These are phyloP conservation scores for Fomes fomentarius DNA, from an alignment of 1,284 basidiomycete species.

Conservation along the genomic window DNA sequence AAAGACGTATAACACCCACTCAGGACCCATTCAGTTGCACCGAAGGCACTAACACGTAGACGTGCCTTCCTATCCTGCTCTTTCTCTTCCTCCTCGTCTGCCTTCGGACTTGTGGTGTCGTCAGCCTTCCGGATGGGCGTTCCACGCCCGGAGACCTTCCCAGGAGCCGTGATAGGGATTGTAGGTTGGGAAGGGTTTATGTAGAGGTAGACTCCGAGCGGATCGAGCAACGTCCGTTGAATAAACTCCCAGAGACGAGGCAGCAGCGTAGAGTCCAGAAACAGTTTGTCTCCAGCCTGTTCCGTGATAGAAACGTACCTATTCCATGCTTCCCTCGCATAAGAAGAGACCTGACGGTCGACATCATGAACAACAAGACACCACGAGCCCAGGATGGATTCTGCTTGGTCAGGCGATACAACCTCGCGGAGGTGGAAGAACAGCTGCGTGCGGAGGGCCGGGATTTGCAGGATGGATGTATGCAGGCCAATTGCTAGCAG, in stretches of 20 bases:
- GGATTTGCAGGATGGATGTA: slow-evolving; percentile 62
- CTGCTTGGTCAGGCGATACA: slow-evolving; percentile 57
- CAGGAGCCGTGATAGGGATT: slow-evolving; percentile 31
- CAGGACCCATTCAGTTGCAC: slow-evolving; percentile 67
- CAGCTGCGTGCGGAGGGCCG: slow-evolving; percentile 55
- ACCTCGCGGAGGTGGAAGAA: slow-evolving; percentile 63
- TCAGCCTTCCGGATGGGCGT: slow-evolving; percentile 32
- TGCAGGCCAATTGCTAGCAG: slow-evolving; percentile 74
- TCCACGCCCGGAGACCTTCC: slow-evolving; percentile 38
- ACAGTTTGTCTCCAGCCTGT: slow-evolving; percentile 31
- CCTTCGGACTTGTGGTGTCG: slow-evolving; percentile 40
- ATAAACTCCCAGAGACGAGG: slow-evolving; percentile 50
- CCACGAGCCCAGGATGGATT: slow-evolving; percentile 83
- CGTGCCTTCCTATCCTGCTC: slow-evolving; percentile 72
- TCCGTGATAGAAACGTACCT: slow-evolving; percentile 37
- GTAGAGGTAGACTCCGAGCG: slow-evolving; percentile 62
- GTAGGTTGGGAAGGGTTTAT: slow-evolving; percentile 69
- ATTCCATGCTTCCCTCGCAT: slow-evolving; percentile 60
- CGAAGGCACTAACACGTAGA: slow-evolving; percentile 73
- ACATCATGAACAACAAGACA: slow-evolving; percentile 73
- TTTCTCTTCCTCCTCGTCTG: slow-evolving; percentile 65
- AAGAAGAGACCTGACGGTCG: slow-evolving; percentile 62
- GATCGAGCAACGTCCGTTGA: slow-evolving; percentile 65
- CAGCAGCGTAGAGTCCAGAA: slow-evolving; percentile 40
- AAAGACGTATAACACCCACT: slow-evolving; percentile 45